Conservation (phyloP, 2,329 filamentous ascomycete genomes). For the Penicillium verrucosum region DNA sequence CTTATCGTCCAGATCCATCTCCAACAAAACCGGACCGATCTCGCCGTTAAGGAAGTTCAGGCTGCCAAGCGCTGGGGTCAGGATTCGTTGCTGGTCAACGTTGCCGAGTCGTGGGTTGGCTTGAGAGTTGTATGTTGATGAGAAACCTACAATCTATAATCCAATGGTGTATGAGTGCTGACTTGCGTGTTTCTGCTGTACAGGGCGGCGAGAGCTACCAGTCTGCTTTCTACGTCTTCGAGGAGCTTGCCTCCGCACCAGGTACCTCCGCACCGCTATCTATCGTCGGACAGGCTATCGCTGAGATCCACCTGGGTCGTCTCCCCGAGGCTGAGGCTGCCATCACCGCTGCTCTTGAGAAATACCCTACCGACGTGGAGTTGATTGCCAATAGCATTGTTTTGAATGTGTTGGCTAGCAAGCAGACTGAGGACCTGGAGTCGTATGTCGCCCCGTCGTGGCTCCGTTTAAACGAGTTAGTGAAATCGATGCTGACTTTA, state of each 20-base stretch:
- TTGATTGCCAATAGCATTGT: constrained; percentile 82
- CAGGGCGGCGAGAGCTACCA: constrained; percentile 95
- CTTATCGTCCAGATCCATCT: constrained; percentile 91
- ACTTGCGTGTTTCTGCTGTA: background rate
- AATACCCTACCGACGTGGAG: constrained; percentile 68
- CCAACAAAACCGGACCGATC: constrained; percentile 83
- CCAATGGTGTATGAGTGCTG: background rate
- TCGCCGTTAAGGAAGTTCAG: constrained; percentile 84
- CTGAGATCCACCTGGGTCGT: constrained; percentile 85
- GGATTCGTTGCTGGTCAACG: constrained; percentile 86
- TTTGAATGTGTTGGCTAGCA: constrained; percentile 71
- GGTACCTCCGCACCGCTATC: constrained; percentile 72
- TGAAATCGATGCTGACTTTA: constrained; percentile 17
- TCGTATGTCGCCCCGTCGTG: constrained; percentile 50
- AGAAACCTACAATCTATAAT: no score
- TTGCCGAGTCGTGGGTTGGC: constrained; percentile 94
- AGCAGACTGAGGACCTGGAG: constrained; percentile 61
- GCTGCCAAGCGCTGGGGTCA: constrained; percentile 91
- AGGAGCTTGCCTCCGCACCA: constrained; percentile 87
- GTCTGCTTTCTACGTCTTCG: constrained; percentile 94
- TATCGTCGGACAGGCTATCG: constrained; percentile 82
- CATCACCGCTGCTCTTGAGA: constrained; percentile 72
- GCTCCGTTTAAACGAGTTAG: no score
- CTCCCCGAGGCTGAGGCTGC: constrained; percentile 86
- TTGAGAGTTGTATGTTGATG: constrained; percentile 69